A percentile compares a stretch with the other conserved stretches of the same genome.
Conservation (phyloP, 2,329 filamentous ascomycete species). For the Trichoderma sp. region DNA sequence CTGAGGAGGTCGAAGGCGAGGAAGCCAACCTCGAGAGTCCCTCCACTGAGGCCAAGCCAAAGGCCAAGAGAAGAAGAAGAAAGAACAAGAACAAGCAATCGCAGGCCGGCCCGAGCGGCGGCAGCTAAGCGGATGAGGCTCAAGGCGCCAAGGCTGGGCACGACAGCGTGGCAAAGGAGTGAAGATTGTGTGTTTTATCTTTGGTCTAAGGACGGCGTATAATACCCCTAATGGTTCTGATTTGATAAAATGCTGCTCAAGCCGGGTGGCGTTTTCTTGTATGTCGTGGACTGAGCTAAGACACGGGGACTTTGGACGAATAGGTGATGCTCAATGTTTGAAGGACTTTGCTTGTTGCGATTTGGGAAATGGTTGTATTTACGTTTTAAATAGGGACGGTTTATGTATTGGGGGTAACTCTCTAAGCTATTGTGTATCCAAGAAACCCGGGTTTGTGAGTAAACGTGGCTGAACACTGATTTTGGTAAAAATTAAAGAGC, state of each 20-base stretch:
- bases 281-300: conserved; percentile 1
- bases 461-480: too few species aligned
- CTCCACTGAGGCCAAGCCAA: background rate
- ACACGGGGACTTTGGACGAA: background rate
- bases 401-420: too few species aligned
- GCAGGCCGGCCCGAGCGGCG: conserved; percentile 17
- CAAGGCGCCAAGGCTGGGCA: background rate
- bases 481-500: too few species aligned
- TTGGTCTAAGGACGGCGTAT: conserved; percentile 6
- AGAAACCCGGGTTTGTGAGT: too few species aligned
- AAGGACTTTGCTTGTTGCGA: conserved; percentile 3
- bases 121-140: conserved; percentile 2
- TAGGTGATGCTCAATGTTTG: background rate
- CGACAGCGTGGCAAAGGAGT: conserved; percentile 1
- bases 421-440: too few species aligned
- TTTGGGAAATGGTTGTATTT: background rate
- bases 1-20: conserved; percentile 1
- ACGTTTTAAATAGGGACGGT: background rate
- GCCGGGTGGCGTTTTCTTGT: background rate
- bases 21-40: conserved; percentile 2
- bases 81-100: conserved; percentile 22
- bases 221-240: conserved; percentile 5
- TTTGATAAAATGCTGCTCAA: conserved; percentile 7
- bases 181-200: conserved; percentile 9
- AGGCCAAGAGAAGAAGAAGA: conserved; percentile 19